A percentile compares a stretch with the other conserved stretches of the same genome.
These are phyloP conservation scores for Rosa chinensis DNA, from an alignment of 306 rosid genomes.

Conservation along the genomic window DNA sequence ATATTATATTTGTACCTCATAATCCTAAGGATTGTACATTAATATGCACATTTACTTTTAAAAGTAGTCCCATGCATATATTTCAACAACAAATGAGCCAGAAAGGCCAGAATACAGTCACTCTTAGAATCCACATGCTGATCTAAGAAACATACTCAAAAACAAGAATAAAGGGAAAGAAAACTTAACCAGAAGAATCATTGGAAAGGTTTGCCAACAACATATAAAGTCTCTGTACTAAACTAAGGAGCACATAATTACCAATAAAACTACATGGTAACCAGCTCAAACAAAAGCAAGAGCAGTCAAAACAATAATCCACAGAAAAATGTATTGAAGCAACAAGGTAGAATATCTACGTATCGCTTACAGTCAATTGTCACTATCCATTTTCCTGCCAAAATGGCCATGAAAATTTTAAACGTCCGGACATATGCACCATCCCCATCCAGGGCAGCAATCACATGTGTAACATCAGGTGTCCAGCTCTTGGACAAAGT, in stretches of 20 bases:
- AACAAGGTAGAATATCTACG: background rate
- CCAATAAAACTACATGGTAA: background rate
- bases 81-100: background rate
- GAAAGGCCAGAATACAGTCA: background rate
- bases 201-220: background rate
- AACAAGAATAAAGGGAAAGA: background rate
- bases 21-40: background rate
- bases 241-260: background rate
- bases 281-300: slow-evolving; percentile 4
- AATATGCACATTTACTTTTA: background rate
- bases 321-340: background rate
- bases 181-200: background rate
- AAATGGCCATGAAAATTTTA: slow-evolving; percentile 78
- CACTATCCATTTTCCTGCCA: slow-evolving; percentile 82
- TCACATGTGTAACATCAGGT: slow-evolving; percentile 72
- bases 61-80: background rate
- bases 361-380: slow-evolving; percentile 72
- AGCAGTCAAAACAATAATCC: background rate
- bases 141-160: background rate
- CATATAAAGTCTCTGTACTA: background rate
- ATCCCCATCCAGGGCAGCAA: slow-evolving; percentile 73
- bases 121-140: background rate
- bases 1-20: background rate
- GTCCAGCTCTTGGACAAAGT: slow-evolving; percentile 73
- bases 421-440: slow-evolving; percentile 87